Percentiles rank a stretch among this genome's conserved stretches.
These are phyloP conservation scores for Botrytis hyacinthi DNA, from an alignment of 2,329 filamentous ascomycete species.

Conservation along the genomic window DNA sequence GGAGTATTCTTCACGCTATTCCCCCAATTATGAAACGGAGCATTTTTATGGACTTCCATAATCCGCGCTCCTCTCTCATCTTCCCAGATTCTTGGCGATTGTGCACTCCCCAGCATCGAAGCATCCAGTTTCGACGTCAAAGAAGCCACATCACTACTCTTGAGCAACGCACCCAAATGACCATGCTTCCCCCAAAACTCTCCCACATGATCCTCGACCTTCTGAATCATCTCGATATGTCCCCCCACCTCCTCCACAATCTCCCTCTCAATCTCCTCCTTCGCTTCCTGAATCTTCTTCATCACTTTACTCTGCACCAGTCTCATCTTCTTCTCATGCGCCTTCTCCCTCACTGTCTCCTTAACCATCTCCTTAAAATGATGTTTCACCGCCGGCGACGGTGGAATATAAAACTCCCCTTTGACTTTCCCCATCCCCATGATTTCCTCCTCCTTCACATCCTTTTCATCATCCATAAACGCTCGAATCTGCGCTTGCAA, in stretches of 20 bases:
- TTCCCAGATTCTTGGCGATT: constrained; percentile 37
- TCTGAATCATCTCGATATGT: constrained; percentile 17
- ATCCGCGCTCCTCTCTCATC: constrained; percentile 36
- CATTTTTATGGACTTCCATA: constrained; percentile 40
- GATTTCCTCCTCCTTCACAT: constrained; percentile 26
- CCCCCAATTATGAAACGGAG: constrained; percentile 45
- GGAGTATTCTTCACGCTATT: constrained; percentile 43
- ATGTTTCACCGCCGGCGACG: constrained; percentile 38
- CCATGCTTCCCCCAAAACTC: constrained; percentile 16
- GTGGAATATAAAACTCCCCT: constrained; percentile 35
- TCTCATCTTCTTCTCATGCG: not conserved
- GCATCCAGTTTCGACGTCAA: not conserved
- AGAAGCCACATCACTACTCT: not conserved
- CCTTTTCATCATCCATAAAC: constrained; percentile 36
- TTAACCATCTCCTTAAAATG: constrained; percentile 36
- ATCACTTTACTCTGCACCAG: constrained; percentile 14
- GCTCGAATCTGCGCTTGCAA: constrained; percentile 36
- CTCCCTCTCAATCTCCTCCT: not conserved
- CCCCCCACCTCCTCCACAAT: constrained; percentile 8
- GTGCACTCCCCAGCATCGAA: not conserved
- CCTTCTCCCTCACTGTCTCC: constrained; percentile 1
- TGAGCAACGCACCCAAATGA: not conserved
- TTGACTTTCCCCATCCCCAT: constrained; percentile 26
- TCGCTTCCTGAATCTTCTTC: constrained; percentile 20
- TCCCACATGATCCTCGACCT: constrained; percentile 21